phyloP scores from a whole-genome alignment of 306 rosid species.

The Quercus cerris region DNA sequence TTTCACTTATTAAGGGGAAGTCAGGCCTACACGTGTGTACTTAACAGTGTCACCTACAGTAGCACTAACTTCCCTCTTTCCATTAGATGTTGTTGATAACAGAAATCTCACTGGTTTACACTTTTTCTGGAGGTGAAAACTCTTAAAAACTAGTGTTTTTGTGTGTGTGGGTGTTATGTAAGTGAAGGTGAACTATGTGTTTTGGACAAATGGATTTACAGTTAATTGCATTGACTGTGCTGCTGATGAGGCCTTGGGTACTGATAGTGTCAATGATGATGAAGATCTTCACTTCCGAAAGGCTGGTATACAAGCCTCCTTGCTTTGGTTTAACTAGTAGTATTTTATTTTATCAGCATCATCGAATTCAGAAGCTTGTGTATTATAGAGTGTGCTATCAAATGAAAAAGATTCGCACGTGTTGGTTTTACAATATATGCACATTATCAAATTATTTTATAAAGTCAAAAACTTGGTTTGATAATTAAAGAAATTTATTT shows the following conservation, averaged over 20 bases:
- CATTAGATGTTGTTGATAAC: conserved; percentile 77
- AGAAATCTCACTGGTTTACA: conserved; percentile 87
- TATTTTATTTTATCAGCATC: not conserved
- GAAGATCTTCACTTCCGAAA: conserved; percentile 92
- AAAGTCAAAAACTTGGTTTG: not conserved
- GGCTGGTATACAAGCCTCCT: conserved; percentile 45
- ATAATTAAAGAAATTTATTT: not conserved
- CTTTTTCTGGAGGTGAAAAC: conserved; percentile 86
- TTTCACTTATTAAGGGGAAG: too few species aligned
- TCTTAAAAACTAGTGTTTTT: not conserved
- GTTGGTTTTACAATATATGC: not conserved
- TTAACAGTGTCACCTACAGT: not conserved
- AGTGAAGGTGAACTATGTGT: conserved; percentile 12
- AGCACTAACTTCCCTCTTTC: not conserved
- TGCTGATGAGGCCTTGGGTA: conserved; percentile 73
- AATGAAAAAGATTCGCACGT: not conserved
- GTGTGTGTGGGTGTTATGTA: not conserved
- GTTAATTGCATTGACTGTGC: conserved; percentile 98
- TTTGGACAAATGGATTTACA: conserved; percentile 29
- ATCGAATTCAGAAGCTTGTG: not conserved
- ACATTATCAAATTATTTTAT: not conserved
- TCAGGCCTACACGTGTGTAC: too few species aligned
- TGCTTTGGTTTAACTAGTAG: not conserved
- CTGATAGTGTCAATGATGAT: conserved; percentile 54
- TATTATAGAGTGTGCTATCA: not conserved